phyloP scores from a whole-genome alignment of 1,284 basidiomycete genomes.

The Malassezia nana region DNA sequence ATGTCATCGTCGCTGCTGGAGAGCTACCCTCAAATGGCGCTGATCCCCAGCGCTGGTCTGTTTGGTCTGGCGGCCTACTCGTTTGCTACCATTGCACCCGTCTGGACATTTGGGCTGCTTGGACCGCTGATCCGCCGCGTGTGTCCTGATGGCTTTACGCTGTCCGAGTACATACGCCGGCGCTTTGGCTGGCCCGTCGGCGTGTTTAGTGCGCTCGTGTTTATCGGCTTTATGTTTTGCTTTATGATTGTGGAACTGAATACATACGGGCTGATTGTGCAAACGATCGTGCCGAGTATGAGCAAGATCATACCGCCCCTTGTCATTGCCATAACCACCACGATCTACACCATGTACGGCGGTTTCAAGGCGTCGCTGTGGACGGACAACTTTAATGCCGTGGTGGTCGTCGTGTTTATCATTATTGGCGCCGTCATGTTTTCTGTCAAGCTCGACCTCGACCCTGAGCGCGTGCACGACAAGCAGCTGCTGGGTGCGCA shows the following conservation, averaged over 20 bases:
- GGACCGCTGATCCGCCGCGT: conserved; percentile 41
- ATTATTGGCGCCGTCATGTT: conserved; percentile 40
- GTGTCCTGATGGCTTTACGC: conserved; percentile 47
- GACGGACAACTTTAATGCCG: conserved; percentile 48
- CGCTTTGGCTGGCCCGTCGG: conserved; percentile 46
- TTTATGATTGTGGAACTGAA: conserved; percentile 48
- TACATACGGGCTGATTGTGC: conserved; percentile 41
- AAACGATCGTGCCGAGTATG: conserved; percentile 28
- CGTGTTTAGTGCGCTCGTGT: conserved; percentile 38
- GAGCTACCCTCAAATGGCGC: conserved; percentile 46
- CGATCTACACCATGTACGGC: conserved; percentile 47
- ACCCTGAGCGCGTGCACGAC: conserved; percentile 27
- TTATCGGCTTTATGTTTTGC: conserved; percentile 48
- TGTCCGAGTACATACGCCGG: conserved; percentile 44
- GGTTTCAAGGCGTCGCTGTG: conserved; percentile 48
- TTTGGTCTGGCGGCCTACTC: conserved; percentile 42
- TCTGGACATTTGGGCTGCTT: conserved; percentile 46
- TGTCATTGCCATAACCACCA: conserved; percentile 41
- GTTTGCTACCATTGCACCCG: conserved; percentile 40
- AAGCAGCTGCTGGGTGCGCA: conserved; percentile 35
- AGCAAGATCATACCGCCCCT: conserved; percentile 37
- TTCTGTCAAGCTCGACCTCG: conserved; percentile 38
- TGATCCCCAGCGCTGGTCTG: conserved; percentile 43
- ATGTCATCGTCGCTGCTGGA: conserved; percentile 47
- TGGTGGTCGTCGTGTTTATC: conserved; percentile 42